Evolutionary conservation across 345 rosid species (phyloP).

Genomic region (Geranium rotundifolium): DNA sequence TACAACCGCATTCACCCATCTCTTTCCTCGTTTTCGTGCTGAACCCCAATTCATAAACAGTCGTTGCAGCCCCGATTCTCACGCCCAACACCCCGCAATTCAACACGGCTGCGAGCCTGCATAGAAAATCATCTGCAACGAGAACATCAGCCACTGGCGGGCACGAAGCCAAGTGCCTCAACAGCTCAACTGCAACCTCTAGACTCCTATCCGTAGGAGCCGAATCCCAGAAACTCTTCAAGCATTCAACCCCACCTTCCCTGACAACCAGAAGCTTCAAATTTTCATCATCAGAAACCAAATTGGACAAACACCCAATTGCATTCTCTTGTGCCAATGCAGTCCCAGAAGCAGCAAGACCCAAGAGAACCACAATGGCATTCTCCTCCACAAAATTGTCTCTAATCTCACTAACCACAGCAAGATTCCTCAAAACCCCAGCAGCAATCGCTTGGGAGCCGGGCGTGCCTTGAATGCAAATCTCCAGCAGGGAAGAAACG

Average conservation of each 20-base stretch:
- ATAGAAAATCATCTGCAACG: conserved; percentile 48
- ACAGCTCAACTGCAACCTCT: conserved; percentile 50
- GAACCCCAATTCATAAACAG: conserved; percentile 40
- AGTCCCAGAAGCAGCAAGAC: conserved; percentile 61
- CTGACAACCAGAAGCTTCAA: conserved; percentile 49
- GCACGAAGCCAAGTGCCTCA: conserved; percentile 40
- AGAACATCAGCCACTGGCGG: conserved; percentile 53
- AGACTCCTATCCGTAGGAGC: conserved; percentile 35
- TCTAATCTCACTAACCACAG: conserved; percentile 40
- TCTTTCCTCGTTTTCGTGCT: conserved; percentile 54
- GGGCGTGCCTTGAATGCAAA: conserved; percentile 75
- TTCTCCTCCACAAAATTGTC: conserved; percentile 71
- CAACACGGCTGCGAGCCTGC: conserved; percentile 37
- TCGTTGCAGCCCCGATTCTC: conserved; percentile 65
- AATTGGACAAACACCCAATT: conserved; percentile 18
- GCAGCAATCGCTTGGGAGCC: conserved; percentile 79
- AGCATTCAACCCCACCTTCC: conserved; percentile 58
- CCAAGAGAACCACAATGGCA: conserved; percentile 45
- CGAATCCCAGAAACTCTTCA: conserved; percentile 78
- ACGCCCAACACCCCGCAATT: conserved; percentile 53
- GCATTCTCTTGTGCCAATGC: conserved; percentile 57
- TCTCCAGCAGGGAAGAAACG: conserved; percentile 64
- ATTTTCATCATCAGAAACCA: conserved; percentile 42
- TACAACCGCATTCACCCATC: conserved; percentile 57
- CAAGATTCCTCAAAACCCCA: conserved; percentile 67